Evolutionary conservation across 164 flowering plant species (phyloP), one percentile per base, ranked within the genome.

Genomic region (Magnolia kwangsiensis): DNA sequence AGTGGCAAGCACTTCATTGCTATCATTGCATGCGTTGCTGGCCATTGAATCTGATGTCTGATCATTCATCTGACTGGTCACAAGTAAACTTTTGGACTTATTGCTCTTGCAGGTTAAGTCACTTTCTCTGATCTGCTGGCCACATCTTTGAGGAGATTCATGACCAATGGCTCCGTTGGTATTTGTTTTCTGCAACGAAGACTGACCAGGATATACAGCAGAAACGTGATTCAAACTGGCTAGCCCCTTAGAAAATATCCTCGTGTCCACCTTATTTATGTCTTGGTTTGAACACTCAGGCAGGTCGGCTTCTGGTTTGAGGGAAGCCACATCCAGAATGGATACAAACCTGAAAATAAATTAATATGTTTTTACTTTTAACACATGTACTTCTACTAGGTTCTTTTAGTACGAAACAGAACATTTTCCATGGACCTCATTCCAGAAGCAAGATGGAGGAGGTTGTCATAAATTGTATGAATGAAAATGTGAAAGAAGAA

Each of bases 311-410:
- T 80, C 90, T 71, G 93, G 96, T 83, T 94, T 96, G 71, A 93
- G 85, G 73, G 97, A 83, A 55, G 85, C 83, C 65, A 87, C 98
- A 81, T 96, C 99, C 78, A 96, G 76, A 75, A 91, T 83, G 51
- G 92, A 89, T 29, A 96, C 97, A 87, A 96, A 96, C 90, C 99
- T 96, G 72, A 75, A 19, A 68, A 45, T 10, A 16, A 19, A 55
- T 55, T 3, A 55, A 10, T 55, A 1, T 37, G 45, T 37, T 37
- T 31, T 37, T 0, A 37, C 45, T 37, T 37, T 37, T 37, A 37
- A 37, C 5, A 37, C 45, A 2, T 37, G 45, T 4, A 37, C 45
- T 37, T 37, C 45, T 37, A 37, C 45, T 37, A 4, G 3, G 45
- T 37, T 37, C 45, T 37, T 37, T 37, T 37, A 37, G 5, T 37